These are phyloP conservation scores for Suillus subluteus DNA, from an alignment of 768 basidiomycete genomes.

Conservation along the genomic window DNA sequence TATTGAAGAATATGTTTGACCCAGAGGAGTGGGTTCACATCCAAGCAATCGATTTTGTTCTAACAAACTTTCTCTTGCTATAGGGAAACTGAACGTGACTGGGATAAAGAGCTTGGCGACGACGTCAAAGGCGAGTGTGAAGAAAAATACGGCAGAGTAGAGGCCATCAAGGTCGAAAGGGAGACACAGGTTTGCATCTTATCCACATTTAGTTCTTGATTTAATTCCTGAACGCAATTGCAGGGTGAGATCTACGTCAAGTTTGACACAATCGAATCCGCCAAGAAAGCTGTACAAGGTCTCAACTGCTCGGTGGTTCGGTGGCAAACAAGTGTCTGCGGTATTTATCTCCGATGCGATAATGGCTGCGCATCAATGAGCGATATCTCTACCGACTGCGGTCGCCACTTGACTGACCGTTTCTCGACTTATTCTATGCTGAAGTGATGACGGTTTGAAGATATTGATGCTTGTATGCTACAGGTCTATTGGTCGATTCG, in stretches of 20 bases:
- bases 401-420: slow-evolving; percentile 26
- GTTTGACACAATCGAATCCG: slow-evolving; percentile 77
- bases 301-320: slow-evolving; percentile 98
- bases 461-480: slow-evolving; percentile 37
- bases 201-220: slow-evolving; percentile 4
- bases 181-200: slow-evolving; percentile 77
- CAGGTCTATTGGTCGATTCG: slow-evolving; percentile 30
- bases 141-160: slow-evolving; percentile 85
- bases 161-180: slow-evolving; percentile 90
- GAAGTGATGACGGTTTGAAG: slow-evolving; percentile 27
- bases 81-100: slow-evolving; percentile 94
- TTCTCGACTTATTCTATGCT: slow-evolving; percentile 29
- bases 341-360: slow-evolving; percentile 91
- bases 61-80: slow-evolving; percentile 14
- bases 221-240: slow-evolving; percentile 16
- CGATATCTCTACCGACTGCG: slow-evolving; percentile 12
- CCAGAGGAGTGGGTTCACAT: slow-evolving; percentile 81
- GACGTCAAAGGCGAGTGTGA: slow-evolving; percentile 96
- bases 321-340: slow-evolving; percentile 87
- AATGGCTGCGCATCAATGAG: slow-evolving; percentile 87
- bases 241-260: slow-evolving; percentile 98
- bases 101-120: slow-evolving; percentile 95
- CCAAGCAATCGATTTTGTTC: slow-evolving; percentile 10
- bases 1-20: slow-evolving; percentile 95
- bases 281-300: slow-evolving; percentile 84